Evolutionary conservation across 805 yeast genomes (phyloP), one percentile per base, ranked within the genome.

Genomic region (Pichia phayaonensis): DNA sequence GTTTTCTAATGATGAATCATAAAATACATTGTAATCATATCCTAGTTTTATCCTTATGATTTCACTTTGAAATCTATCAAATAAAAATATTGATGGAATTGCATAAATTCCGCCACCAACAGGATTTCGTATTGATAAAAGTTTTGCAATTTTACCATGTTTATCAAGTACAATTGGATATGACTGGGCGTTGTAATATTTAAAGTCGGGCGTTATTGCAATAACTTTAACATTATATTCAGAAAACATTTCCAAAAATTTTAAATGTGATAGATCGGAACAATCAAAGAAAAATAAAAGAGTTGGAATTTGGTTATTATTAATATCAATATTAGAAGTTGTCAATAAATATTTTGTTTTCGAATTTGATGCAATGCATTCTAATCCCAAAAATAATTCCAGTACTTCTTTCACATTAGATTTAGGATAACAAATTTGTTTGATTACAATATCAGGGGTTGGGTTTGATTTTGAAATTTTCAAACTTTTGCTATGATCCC

Each of bases 71-170:
- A 26, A 8, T 16, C 36, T 27, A 45, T 64, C 62, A 47, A 60
- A 63, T 11, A 65, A 26, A 12, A 68, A 24, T 8, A 68, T 54
- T 20, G 66, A 59, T 15, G 63, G 61, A 22, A 65, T 44, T 0
- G 72, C 69, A 53, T 60, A 68, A 15, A 59, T 44, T 1, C 69
- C 70, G 26, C 72, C 72, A 23, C 72, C 72, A 10, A 68, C 49
- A 3, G 72, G 72, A 51, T 67, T 67, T 27, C 60, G 44, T 27
- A 65, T 38, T 2, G 51, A 48, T 44, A 68, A 52, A 2, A 38
- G 24, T 41, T 53, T 55, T n/a, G 66, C 58, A 34, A 66, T 47
- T 11, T 36, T 22, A 2, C 70, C 71, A n/a, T 51, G 43, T 12
- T 50, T 6, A 50, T 67, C 72, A 20, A 60, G 39, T 12, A 67